Percentiles rank a stretch among this genome's conserved stretches.
These are phyloP conservation scores for Cardamine resedifolia DNA, from an alignment of 345 rosid species.

Conservation along the genomic window DNA sequence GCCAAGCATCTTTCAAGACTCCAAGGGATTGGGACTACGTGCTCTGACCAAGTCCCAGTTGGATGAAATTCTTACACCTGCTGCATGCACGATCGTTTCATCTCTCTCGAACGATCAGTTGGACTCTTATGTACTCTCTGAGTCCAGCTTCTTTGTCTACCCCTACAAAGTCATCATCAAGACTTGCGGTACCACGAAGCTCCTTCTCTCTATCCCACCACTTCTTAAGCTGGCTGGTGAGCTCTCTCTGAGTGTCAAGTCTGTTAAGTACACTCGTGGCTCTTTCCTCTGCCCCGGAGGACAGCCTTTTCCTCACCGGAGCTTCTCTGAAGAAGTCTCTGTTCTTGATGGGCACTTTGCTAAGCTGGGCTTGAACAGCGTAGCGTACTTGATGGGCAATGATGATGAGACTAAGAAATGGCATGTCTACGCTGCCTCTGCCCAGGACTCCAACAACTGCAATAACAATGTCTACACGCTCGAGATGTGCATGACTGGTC, in stretches of 20 bases:
- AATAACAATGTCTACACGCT: constrained; percentile 55
- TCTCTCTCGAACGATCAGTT: constrained; percentile 71
- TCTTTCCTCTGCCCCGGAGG: constrained; percentile 84
- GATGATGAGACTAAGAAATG: constrained; percentile 63
- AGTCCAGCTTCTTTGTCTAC: constrained; percentile 93
- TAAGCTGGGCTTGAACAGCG: constrained; percentile 56
- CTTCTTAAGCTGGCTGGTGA: constrained; percentile 72
- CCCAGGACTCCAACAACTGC: constrained; percentile 17
- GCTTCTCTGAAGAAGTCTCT: constrained; percentile 87
- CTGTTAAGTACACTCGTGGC: constrained; percentile 88
- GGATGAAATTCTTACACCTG: constrained; percentile 73
- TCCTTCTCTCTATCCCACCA: constrained; percentile 89
- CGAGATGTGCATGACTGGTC: constrained; percentile 97
- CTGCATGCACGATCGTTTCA: constrained; percentile 88
- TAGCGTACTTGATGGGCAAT: constrained; percentile 73
- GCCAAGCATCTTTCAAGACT: constrained; percentile 70
- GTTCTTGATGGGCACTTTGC: constrained; percentile 66
- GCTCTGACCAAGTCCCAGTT: constrained; percentile 64
- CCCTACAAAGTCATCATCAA: constrained; percentile 91
- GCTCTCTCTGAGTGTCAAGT: constrained; percentile 57
- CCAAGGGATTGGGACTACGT: constrained; percentile 65
- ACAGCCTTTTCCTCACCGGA: constrained; percentile 80
- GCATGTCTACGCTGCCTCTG: constrained; percentile 90
- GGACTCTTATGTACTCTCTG: constrained; percentile 94
- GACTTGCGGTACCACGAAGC: constrained; percentile 94